Evolutionary conservation across 306 rosid species (phyloP), one percentile per base, ranked within the genome.

Genomic region (Medicago ruthenica): DNA sequence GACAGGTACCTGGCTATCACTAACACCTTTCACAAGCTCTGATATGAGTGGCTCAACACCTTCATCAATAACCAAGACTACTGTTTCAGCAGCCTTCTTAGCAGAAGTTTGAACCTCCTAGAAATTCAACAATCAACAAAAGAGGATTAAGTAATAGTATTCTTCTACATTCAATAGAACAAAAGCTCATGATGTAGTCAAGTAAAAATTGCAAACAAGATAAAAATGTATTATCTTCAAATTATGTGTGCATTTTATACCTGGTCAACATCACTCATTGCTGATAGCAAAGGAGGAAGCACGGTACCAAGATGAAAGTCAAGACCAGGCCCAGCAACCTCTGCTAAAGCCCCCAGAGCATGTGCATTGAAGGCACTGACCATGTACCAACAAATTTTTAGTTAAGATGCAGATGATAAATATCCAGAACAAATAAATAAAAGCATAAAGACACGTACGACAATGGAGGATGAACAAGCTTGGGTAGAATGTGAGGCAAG

Each of bases 341-440:
- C 97, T 16, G 99, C 99, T 73, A 95, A 86, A 74, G 97, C 99
- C 48, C 97, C 97, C n/a, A 95, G 84, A 64, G 99, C 99, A 85
- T 95, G 99, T 55, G 97, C 97, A 83, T 92, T 81, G 81, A 95
- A 85, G 76, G 99, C 99, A 75, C 99, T 95, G 81, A 15, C 87
- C 55, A 81, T 48, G 21, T 54, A 77, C 45, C 59, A 75, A 15
- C 27, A 73, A 37, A 65, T 15, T 40, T 48, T 57, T 76, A 47
- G 67, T 65, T 54, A 73, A 61, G 36, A 27, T 39, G 15, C 13
- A 16, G 40, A 27, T 79, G 65, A n/a, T 40, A 65, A 70, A 75
- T 18, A 60, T 21, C 48, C n/a, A n/a, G 45, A 71, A 62, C 34
- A 70, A 79, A 44, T 41, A 53, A 51, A 76, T 14, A 36, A 70